Evolutionary conservation across 257 asterid species (phyloP), one percentile per base, ranked within the genome.

Genomic region (Petrea volubilis): DNA sequence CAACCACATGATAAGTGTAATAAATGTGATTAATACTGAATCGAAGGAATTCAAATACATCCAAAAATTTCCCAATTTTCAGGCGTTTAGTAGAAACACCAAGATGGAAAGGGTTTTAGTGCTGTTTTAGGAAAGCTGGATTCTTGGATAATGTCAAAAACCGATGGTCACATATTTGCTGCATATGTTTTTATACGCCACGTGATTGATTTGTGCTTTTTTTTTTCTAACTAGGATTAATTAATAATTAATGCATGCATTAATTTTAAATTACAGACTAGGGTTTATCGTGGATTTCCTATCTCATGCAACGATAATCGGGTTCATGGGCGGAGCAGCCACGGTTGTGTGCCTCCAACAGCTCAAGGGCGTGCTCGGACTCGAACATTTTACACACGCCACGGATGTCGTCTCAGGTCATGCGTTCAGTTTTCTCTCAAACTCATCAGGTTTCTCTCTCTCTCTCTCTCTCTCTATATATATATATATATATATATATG

Each of bases 301-400:
- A n/a, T 94, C 99, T 41, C 98, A 94, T 78, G 96, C 99, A 69
- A 91, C 98, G 0, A 94, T 94, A 41, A 96, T 94, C 28, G 98
- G 97, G 50, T 94, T 94, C 89, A 94, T 91, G 99, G 93, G 82
- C 0, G 99, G 99, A 41, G 97, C 99, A 1, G 99, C 98, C 0
- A 94, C 99, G 18, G 98, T 94, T 2, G 98, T 95, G 33, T 79
- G 85, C 71, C 82, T 95, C 0, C 99, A 95, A 55, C 99, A 95
- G 73, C 68, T 95, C 0, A 95, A 90, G 71, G 95, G 98, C 20
- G 31, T 95, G 0, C 74, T 95, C 5, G 99, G 98, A 0, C 88
- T 95, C 24, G 76, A 84, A 44, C 96, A 88, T 79, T 95, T 95
- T 10, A 92, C 99, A 12, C 96, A 87, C 47, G 68, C 78, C 29